Evolutionary conservation across 495 filamentous ascomycete genomes (phyloP), one percentile per base, ranked within the genome.

Genomic region (Xanthoparmelia taractica): DNA sequence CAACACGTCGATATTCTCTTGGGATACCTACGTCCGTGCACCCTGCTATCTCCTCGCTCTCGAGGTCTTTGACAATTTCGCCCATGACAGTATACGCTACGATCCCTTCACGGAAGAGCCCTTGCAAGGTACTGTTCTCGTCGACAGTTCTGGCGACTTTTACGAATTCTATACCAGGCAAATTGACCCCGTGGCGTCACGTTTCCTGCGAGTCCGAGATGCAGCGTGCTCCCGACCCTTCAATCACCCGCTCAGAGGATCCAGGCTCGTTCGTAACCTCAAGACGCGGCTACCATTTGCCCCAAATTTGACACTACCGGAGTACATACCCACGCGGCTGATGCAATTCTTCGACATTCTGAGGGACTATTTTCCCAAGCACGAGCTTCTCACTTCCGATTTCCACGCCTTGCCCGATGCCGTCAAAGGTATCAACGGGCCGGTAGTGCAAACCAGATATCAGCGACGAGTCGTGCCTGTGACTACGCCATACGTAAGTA

Each of bases 31-130:
- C 63, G 90, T 96, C 20, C 85, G 91, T 11, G 88, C 86, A 2
- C 93, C 94, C 0, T 97, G 94, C 78, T 99, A 94, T 78, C 97
- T 99, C 78, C 82, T 99, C 7, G 94, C 92, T 13, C 86, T 99
- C 68, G 94, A 99, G 72, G 94, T 99, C 61, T 92, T 97, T 69
- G 94, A 99, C 76, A 99, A 99, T 75, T 97, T 99, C 75, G 85
- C 89, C 29, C 94, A 99, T 77, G 94, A 99, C 77, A 80, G 85
- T 47, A 83, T 99, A 68, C 91, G 94, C 66, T 97, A 96, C 79
- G 85, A 96, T 73, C 75, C 81, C 8, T 69, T 74, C 40, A 95
- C 90, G 23, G 85, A 89, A 69, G 70, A 84, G 56, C 87, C 92
- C 0, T 80, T 94, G 55, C 94, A 99, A 75, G 90, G 90, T 47